Conservation (phyloP, 1,284 basidiomycete species). For the Porogramme epimiltina region DNA sequence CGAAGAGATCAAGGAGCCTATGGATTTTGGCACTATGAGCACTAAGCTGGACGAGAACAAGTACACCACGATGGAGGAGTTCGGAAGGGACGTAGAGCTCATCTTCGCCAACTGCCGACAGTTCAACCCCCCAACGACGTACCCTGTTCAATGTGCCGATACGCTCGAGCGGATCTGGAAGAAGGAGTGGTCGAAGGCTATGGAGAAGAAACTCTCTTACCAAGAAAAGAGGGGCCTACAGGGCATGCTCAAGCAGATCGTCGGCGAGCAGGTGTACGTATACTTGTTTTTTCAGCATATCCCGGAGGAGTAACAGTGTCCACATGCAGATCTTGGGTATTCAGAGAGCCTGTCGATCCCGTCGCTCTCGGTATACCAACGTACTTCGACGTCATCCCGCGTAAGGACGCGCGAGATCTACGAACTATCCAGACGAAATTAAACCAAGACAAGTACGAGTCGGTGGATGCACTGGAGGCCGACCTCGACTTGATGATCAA, state of each 20-base stretch:
- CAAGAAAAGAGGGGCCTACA: slow-evolving; percentile 83
- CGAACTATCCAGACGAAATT: slow-evolving; percentile 82
- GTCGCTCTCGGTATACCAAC: slow-evolving; percentile 77
- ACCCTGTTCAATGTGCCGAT: slow-evolving; percentile 74
- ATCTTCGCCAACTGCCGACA: slow-evolving; percentile 88
- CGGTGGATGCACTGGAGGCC: slow-evolving; percentile 74
- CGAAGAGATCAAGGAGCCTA: slow-evolving; percentile 91
- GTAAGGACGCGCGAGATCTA: slow-evolving; percentile 88
- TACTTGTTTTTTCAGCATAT: no score
- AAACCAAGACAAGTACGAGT: slow-evolving; percentile 82
- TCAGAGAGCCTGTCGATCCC: slow-evolving; percentile 86
- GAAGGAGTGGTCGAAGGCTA: slow-evolving; percentile 85
- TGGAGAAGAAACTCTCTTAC: slow-evolving; percentile 75
- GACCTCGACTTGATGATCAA: slow-evolving; percentile 85
- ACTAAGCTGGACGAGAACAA: slow-evolving; percentile 67
- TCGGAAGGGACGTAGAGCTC: slow-evolving; percentile 82
- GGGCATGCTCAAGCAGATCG: slow-evolving; percentile 70
- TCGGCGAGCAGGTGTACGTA: slow-evolving; percentile 67
- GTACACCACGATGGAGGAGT: slow-evolving; percentile 82
- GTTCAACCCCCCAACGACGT: slow-evolving; percentile 86
- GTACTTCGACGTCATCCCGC: slow-evolving; percentile 82
- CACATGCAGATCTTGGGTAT: slow-evolving; percentile 64
- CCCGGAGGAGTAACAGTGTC: not conserved
- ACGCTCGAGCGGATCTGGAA: slow-evolving; percentile 75
- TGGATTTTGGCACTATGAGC: slow-evolving; percentile 91